Base-by-base conservation (phyloP, 2,329 filamentous ascomycete species). In the Tolypocladium paradoxum region DNA sequence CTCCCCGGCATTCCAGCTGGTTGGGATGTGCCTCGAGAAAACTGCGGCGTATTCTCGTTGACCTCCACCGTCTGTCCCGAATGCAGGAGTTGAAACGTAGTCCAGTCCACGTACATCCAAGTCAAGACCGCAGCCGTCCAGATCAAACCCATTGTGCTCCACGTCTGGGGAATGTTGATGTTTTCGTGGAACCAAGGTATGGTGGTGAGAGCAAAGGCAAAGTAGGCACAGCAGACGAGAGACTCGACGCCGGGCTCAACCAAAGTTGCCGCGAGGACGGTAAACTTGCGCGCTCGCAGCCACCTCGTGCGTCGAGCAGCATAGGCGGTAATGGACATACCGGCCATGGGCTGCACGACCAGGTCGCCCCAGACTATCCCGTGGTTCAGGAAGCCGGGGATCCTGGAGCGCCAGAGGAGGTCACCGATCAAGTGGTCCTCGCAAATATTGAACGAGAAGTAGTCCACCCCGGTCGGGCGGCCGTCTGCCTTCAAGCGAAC, bases 391-490 rank as follows among this genome's bases (percentile, higher is more conserved):
- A 81, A 86, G 2, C 80, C 78, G 0, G 80, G 77, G 6, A 87
- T 70, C 2, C 71, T 64, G n/a, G 81, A 78, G 53, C 84, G 83
- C 90, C 91, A 99, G 5, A 99, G 77, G 1, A 93, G 73, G 60
- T 99, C 93, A 14, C 92, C 92, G 52, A 99, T 96, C 27, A 96
- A 75, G 64, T 99, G 93, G 65, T 99, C 93, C 68, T 99, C 95
- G 73, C 93, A 99, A 64, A 99, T 97, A 65, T 96, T 95, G 58
- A 89, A 80, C 3, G 90, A 95, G 71, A 99, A 99, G 70, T 85
- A 91, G 69, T 97, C 90, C 58, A 99, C 85, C 0, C 93, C 95
- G 0, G 65, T 66, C 71, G 83, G 66, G 60, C 77, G 68, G 62
- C 73, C 54, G 53, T 69, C 59, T 62, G 72, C 62, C 46, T 66